Percentiles rank a stretch among this genome's conserved stretches.
Evolutionary conservation across 345 rosid species (phyloP).

Genomic region (Balakata baccata): DNA sequence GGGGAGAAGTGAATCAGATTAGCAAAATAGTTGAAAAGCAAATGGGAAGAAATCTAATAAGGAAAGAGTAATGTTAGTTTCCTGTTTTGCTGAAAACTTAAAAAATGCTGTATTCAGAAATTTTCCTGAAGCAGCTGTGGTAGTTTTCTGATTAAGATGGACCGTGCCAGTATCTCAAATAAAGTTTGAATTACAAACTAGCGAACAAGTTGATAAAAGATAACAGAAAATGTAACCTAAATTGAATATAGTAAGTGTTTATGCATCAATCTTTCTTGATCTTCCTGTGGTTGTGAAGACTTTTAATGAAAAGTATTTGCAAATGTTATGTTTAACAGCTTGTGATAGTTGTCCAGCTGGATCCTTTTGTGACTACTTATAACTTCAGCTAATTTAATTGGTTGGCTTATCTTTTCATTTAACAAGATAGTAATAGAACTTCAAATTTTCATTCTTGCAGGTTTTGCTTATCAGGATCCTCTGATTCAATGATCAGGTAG

Average conservation of each 20-base stretch:
- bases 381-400: background rate
- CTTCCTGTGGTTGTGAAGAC: background rate
- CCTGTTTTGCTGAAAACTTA: background rate
- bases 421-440: conserved; percentile 4
- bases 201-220: background rate
- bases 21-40: background rate
- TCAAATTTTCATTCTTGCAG: conserved; percentile 42
- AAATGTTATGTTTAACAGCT: background rate
- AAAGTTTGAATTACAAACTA: background rate
- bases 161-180: background rate
- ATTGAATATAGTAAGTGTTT: background rate
- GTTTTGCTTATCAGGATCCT: conserved; percentile 96
- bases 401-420: background rate
- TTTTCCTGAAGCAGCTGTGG: background rate
- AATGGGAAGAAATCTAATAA: background rate
- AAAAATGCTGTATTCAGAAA: background rate
- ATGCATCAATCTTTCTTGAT: background rate
- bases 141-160: background rate
- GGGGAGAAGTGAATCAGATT: background rate
- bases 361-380: background rate
- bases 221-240: background rate
- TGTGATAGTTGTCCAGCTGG: background rate
- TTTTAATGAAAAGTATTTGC: background rate
- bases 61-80: background rate
- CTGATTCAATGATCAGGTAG: conserved; percentile 99